A percentile compares a stretch with the other conserved stretches of the same genome.
phyloP scores from a whole-genome alignment of 1,139 yeast species.

The Geotrichum siamense region DNA sequence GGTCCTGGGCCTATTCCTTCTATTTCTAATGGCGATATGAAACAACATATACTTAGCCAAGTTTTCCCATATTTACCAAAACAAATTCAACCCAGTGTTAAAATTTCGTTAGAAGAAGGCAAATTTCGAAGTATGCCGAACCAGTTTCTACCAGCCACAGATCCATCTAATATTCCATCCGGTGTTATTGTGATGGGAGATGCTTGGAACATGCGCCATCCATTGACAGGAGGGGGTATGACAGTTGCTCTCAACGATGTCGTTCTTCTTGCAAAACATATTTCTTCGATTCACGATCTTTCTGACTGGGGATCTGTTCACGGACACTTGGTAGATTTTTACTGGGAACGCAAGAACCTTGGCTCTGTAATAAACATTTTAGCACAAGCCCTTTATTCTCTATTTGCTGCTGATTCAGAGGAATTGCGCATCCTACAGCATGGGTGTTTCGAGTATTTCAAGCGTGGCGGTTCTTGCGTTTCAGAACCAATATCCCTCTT shows the following conservation, averaged over 20 bases:
- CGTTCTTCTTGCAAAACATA: constrained; percentile 52
- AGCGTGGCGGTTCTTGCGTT: constrained; percentile 75
- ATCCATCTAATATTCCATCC: constrained; percentile 44
- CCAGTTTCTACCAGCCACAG: constrained; percentile 73
- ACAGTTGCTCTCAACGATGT: constrained; percentile 93
- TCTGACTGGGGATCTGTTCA: constrained; percentile 43
- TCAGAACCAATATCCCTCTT: constrained; percentile 75
- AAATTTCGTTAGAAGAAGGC: constrained; percentile 43
- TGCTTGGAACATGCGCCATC: constrained; percentile 95
- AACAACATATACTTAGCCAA: constrained; percentile 49
- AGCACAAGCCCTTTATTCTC: constrained; percentile 80
- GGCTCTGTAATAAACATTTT: constrained; percentile 84
- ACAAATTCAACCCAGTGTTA: constrained; percentile 57
- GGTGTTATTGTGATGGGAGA: constrained; percentile 91
- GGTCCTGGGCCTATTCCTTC: constrained; percentile 61
- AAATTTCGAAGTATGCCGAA: constrained; percentile 85
- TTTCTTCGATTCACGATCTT: constrained; percentile 34
- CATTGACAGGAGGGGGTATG: constrained; percentile 99
- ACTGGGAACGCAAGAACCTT: constrained; percentile 64
- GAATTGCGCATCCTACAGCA: constrained; percentile 63
- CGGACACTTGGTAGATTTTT: constrained; percentile 64
- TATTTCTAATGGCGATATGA: constrained; percentile 49
- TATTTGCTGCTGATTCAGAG: constrained; percentile 78
- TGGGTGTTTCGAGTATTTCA: constrained; percentile 86
- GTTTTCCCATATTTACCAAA: constrained; percentile 70